phyloP scores from a whole-genome alignment of 495 filamentous ascomycete species.

The Clohesyomyces aquaticus region DNA sequence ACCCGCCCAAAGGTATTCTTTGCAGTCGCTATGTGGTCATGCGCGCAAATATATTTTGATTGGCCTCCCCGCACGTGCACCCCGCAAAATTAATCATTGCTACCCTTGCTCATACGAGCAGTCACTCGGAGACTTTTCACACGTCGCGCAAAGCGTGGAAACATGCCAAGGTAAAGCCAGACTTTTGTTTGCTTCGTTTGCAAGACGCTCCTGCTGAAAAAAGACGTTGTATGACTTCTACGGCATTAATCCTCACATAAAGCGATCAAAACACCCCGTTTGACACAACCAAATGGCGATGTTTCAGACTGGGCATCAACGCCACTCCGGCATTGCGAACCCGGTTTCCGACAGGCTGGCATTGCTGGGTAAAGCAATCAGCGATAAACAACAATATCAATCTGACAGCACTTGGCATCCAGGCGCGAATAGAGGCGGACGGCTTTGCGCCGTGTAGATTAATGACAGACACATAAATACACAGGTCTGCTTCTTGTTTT shows the following conservation, averaged over 20 bases:
- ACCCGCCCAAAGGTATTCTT: no score
- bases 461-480: background rate
- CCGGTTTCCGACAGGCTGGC: background rate
- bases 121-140: background rate
- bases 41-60: background rate
- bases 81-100: slow-evolving; percentile 7
- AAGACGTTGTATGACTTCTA: background rate
- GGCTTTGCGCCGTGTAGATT: slow-evolving; percentile 4
- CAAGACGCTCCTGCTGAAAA: no score
- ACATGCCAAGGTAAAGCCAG: no score
- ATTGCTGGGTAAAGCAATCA: background rate
- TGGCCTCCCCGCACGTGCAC: slow-evolving; percentile 5
- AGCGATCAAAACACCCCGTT: background rate
- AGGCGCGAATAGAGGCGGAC: background rate
- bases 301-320: background rate
- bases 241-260: background rate
- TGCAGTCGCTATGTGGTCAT: no score
- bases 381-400: background rate
- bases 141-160: background rate
- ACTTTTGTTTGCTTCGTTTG: no score
- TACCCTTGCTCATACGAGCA: background rate
- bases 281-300: background rate
- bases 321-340: background rate
- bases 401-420: background rate
- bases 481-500: background rate